Conservation (phyloP, 495 filamentous ascomycete species). For the Alectoria sarmentosa region DNA sequence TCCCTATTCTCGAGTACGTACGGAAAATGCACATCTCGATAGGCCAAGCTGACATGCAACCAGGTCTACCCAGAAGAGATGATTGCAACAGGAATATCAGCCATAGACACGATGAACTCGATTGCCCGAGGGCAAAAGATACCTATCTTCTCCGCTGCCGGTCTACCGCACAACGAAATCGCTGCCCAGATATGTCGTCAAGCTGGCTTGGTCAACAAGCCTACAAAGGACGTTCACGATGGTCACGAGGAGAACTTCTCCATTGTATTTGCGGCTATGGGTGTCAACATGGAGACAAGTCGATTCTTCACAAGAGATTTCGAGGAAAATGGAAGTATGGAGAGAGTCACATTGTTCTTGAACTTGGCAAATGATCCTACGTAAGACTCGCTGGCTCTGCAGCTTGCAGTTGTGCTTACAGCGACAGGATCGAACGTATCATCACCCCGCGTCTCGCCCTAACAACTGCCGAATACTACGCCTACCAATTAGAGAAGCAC, state of each 20-base stretch:
- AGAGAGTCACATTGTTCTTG: slow-evolving; percentile 93
- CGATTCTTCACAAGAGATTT: slow-evolving; percentile 99
- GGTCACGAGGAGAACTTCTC: slow-evolving; percentile 99
- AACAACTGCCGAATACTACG: slow-evolving; percentile 99
- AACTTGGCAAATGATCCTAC: slow-evolving; percentile 99
- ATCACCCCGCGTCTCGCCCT: slow-evolving; percentile 98
- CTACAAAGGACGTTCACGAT: slow-evolving; percentile 93
- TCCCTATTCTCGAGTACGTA: slow-evolving; percentile 82
- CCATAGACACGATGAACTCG: slow-evolving; percentile 99
- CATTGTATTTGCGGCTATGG: slow-evolving; percentile 99
- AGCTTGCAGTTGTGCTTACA: slow-evolving; percentile 22
- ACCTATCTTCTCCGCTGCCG: slow-evolving; percentile 97
- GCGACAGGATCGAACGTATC: slow-evolving; percentile 88
- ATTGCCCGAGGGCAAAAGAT: slow-evolving; percentile 99
- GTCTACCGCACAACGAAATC: slow-evolving; percentile 98
- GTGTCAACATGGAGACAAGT: slow-evolving; percentile 98
- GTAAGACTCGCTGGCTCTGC: slow-evolving; percentile 43
- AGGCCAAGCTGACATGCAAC: slow-evolving; percentile 19
- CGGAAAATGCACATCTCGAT: not conserved
- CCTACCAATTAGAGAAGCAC: slow-evolving; percentile 99
- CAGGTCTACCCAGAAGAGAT: slow-evolving; percentile 99
- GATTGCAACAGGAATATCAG: slow-evolving; percentile 98
- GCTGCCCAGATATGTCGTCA: slow-evolving; percentile 97
- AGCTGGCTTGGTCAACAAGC: slow-evolving; percentile 80
- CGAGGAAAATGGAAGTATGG: slow-evolving; percentile 98